Evolutionary conservation across 1,284 basidiomycete species (phyloP).

Genomic region (Papiliotrema flavescens): DNA sequence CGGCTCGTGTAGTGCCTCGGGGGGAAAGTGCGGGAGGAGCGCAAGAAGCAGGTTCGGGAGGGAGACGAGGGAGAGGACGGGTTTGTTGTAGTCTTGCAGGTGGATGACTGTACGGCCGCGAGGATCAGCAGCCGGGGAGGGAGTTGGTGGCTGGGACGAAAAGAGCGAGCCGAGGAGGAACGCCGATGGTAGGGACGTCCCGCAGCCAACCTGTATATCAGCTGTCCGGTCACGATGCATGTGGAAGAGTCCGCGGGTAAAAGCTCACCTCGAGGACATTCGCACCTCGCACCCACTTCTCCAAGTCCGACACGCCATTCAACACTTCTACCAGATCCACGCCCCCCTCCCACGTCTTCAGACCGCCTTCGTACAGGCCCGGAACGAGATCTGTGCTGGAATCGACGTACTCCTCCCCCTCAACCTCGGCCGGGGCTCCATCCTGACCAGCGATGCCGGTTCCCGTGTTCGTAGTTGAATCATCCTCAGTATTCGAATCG

Average conservation of each 20-base stretch:
- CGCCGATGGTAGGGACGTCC: conserved; percentile 79
- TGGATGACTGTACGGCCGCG: conserved; percentile 59
- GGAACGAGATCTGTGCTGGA: conserved; percentile 86
- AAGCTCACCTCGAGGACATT: conserved; percentile 51
- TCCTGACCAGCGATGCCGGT: too few relatives aligned
- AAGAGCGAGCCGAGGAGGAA: conserved; percentile 68
- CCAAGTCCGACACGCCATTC: conserved; percentile 16
- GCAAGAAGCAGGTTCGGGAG: conserved; percentile 82
- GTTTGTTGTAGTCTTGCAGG: conserved; percentile 88
- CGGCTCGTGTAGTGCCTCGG: conserved; percentile 18
- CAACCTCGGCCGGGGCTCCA: not conserved
- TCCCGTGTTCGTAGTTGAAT: conserved; percentile 3
- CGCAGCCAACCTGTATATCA: conserved; percentile 75
- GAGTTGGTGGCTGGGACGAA: conserved; percentile 3
- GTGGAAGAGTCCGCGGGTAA: not conserved
- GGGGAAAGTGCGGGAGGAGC: conserved; percentile 29
- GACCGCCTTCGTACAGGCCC: conserved; percentile 88
- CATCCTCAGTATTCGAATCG: conserved; percentile 8
- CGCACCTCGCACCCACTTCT: conserved; percentile 49
- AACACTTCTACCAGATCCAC: conserved; percentile 68
- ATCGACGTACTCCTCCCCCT: conserved; percentile 60
- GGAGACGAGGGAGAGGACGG: conserved; percentile 76
- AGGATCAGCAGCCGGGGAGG: conserved; percentile 2
- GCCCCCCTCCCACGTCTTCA: conserved; percentile 98
- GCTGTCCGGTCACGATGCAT: not conserved